Evolutionary conservation across 129 eudicot genomes (phyloP).

Genomic region (Arctium lappa): DNA sequence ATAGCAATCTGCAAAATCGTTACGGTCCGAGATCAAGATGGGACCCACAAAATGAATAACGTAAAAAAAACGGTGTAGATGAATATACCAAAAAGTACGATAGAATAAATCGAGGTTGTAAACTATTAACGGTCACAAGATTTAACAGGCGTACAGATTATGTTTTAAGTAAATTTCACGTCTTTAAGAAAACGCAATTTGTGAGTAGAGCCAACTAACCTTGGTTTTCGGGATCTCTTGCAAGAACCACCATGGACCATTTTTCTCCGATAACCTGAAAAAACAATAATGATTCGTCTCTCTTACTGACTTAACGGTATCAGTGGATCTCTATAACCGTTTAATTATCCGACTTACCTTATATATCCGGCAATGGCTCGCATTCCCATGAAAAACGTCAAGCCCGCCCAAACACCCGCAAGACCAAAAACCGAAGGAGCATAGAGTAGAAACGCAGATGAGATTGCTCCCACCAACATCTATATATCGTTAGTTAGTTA

Average conservation of each 20-base stretch:
- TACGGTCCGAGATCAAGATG: background rate
- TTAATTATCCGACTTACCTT: slow-evolving; percentile 33
- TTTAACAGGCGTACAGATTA: too few species aligned
- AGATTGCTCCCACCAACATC: slow-evolving; percentile 70
- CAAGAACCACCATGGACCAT: slow-evolving; percentile 77
- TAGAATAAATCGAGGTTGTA: too few species aligned
- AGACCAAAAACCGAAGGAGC: slow-evolving; percentile 60
- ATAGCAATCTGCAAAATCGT: slow-evolving; percentile 19
- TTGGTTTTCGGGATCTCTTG: slow-evolving; percentile 33
- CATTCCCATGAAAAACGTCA: slow-evolving; percentile 67
- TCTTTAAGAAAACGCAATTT: background rate
- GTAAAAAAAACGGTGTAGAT: background rate
- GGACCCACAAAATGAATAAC: background rate
- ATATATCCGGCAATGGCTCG: slow-evolving; percentile 57
- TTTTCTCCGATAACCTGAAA: slow-evolving; percentile 47
- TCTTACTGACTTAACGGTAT: background rate
- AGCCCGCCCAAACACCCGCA: slow-evolving; percentile 68
- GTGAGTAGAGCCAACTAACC: slow-evolving; percentile 27
- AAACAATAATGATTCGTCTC: background rate
- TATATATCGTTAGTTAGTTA: slow-evolving; percentile 1
- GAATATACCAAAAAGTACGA: too few species aligned
- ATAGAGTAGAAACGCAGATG: slow-evolving; percentile 57
- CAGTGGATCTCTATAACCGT: background rate
- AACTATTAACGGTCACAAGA: too few species aligned
- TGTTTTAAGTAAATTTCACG: background rate